These are phyloP conservation scores for Terfezia claveryi DNA, from an alignment of 495 filamentous ascomycete genomes.

Conservation along the genomic window DNA sequence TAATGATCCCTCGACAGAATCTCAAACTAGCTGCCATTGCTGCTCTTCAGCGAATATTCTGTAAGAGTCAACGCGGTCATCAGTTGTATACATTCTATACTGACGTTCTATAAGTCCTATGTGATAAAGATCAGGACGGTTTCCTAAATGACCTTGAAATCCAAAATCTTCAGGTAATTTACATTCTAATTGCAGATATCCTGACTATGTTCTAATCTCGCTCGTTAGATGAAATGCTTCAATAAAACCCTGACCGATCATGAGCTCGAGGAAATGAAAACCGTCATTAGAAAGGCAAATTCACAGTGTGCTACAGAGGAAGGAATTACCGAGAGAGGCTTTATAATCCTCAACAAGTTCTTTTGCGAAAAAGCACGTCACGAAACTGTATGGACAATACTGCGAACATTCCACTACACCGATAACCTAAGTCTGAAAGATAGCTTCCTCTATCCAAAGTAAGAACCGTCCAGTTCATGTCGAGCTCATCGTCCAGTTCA, in stretches of 20 bases:
- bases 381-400: slow-evolving; percentile 91
- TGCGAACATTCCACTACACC: slow-evolving; percentile 90
- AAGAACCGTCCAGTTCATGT: not conserved
- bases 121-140: slow-evolving; percentile 92
- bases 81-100: not conserved
- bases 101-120: slow-evolving; percentile 27
- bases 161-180: slow-evolving; percentile 51
- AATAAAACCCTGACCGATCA: slow-evolving; percentile 55
- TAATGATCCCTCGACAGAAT: slow-evolving; percentile 21
- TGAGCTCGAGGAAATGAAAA: slow-evolving; percentile 75
- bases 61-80: slow-evolving; percentile 17
- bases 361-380: slow-evolving; percentile 96
- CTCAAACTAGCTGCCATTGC: slow-evolving; percentile 74
- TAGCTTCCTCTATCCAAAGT: slow-evolving; percentile 67
- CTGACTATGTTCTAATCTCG: not conserved
- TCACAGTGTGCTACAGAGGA: slow-evolving; percentile 40
- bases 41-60: slow-evolving; percentile 75
- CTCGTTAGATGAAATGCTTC: slow-evolving; percentile 41
- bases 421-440: slow-evolving; percentile 81
- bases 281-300: slow-evolving; percentile 45
- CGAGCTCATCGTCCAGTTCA: not conserved
- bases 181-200: not conserved
- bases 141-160: slow-evolving; percentile 78
- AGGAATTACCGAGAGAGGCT: slow-evolving; percentile 62
- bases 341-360: slow-evolving; percentile 75